Conservation (phyloP, 1,284 basidiomycete species). For the Ganoderma sp. region DNA sequence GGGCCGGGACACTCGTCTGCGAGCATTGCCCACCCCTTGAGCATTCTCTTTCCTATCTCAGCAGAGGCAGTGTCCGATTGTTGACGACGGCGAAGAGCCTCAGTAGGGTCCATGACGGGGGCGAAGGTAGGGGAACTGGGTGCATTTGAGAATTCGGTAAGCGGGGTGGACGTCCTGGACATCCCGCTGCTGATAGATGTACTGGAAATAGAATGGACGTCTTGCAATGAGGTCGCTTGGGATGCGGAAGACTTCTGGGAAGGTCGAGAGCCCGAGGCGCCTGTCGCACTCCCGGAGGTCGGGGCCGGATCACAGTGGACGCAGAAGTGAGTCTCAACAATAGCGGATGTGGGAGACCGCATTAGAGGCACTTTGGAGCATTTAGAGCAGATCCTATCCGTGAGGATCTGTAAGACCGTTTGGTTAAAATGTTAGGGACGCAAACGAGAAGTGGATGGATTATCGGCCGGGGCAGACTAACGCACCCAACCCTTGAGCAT, state of each 20-base stretch:
- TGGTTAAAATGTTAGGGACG: slow-evolving; percentile 18
- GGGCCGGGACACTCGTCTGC: slow-evolving; percentile 77
- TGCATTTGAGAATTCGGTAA: slow-evolving; percentile 69
- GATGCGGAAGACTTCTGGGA: slow-evolving; percentile 6
- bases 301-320: slow-evolving; percentile 60
- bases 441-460: neutral
- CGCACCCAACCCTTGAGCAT: slow-evolving; percentile 81
- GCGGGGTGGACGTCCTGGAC: slow-evolving; percentile 73
- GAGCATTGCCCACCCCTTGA: slow-evolving; percentile 86
- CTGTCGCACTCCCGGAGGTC: slow-evolving; percentile 11
- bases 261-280: neutral
- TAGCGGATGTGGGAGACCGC: slow-evolving; percentile 66
- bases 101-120: slow-evolving; percentile 65
- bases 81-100: slow-evolving; percentile 67
- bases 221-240: slow-evolving; percentile 10
- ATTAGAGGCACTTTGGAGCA: slow-evolving; percentile 68
- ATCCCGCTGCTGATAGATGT: slow-evolving; percentile 53
- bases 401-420: slow-evolving; percentile 57
- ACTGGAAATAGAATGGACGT: slow-evolving; percentile 51
- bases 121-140: slow-evolving; percentile 66
- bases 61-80: slow-evolving; percentile 81
- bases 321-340: slow-evolving; percentile 58
- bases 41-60: slow-evolving; percentile 75
- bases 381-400: slow-evolving; percentile 65
- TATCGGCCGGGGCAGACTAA: neutral